Evolutionary conservation across 257 asterid species (phyloP), one percentile per base, ranked within the genome.

Genomic region (Plantago major): DNA sequence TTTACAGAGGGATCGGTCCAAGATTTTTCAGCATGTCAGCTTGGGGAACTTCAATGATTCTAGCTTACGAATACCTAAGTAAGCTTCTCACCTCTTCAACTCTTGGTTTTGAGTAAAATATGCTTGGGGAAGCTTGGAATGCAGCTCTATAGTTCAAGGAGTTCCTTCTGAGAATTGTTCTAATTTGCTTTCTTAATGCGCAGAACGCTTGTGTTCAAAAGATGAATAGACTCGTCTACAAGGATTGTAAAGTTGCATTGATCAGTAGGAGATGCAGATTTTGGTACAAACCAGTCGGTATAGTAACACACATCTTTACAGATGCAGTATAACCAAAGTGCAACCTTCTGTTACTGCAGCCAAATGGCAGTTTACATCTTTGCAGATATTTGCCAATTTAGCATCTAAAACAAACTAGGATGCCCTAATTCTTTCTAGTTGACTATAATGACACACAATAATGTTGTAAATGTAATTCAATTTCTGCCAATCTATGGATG

Each of bases 21-120:
- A 69, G 96, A 64, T 88, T 94, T 66, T 91, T 89, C 47, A 81
- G 95, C 22, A 85, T 85, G 97, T 86, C 97, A 46, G 54, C 87
- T 77, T 86, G 95, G 57, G 90, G 89, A 42, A 77, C 95, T 10
- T 82, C 94, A 2, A 89, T 89, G 97, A 89, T 89, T 78, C 84
- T 93, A 28, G 82, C 97, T 6, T 89, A 89, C 26, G 97, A 89
- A 81, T 77, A 53, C 33, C 42, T 53, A 28, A 53, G 58, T 53
- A 26, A 53, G 58, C 58, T 16, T 53, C 58, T 7, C n/a, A 10
- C 28, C 4, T 50, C 55, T 50, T 28, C 55, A 50, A 16, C 3
- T 50, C 11, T 50, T 17, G 55, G 22, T 16, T 48, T 9, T 7
- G 13, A 50, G 40, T 33, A 33, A 5, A 33, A 4, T 33, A 7